Evolutionary conservation across 2,329 filamentous ascomycete genomes (phyloP), one percentile per base, ranked within the genome.

Genomic region (Lachnellula hyalina): DNA sequence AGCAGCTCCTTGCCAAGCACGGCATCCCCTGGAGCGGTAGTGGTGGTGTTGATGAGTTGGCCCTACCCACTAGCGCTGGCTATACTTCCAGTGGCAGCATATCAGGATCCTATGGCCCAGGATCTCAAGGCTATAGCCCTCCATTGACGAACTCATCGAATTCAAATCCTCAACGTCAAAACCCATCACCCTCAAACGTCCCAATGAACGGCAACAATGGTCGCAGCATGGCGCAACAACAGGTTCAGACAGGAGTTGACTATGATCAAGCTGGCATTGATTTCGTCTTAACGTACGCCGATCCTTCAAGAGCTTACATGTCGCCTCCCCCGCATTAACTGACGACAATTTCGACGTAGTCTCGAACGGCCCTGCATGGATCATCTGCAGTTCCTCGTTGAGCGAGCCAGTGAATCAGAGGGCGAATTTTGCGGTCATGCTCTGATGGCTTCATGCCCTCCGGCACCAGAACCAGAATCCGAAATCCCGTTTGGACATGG

Each of bases 361-460:
- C 87, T 96, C 72, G 92, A 96, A 77, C 88, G 87, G 70, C 90
- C 92, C 51, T 97, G 94, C 77, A 95, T 96, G 82, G 85, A 91
- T 64, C 91, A 96, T 72, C 81, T 93, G 74, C 89, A 90, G 64
- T 89, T 86, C 73, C 78, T 96, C 58, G 76, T 92, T 63, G 85
- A 84, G 65, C 74, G 78, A 63, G 73, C 76, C 52, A 73, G 69
- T 63, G 77, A 83, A 53, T 75, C 80, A 51, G 86, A 87, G 60
- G 80, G 80, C 62, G 83, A 87, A 55, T 78, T 89, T 42, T 93
- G 89, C 61, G 94, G 93, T 41, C 94, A 99, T 71, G 92, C 90
- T 4, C 77, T 97, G 62, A 97, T 97, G 93, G 89, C 90, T 15
- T 89, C 88, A 15, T 96, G 90, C 68, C 92, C 93, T 47, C 90